A percentile compares a stretch with the other conserved stretches of the same genome.
These are phyloP conservation scores for Penicillium decumbens DNA, from an alignment of 2,329 filamentous ascomycete genomes.

Conservation along the genomic window DNA sequence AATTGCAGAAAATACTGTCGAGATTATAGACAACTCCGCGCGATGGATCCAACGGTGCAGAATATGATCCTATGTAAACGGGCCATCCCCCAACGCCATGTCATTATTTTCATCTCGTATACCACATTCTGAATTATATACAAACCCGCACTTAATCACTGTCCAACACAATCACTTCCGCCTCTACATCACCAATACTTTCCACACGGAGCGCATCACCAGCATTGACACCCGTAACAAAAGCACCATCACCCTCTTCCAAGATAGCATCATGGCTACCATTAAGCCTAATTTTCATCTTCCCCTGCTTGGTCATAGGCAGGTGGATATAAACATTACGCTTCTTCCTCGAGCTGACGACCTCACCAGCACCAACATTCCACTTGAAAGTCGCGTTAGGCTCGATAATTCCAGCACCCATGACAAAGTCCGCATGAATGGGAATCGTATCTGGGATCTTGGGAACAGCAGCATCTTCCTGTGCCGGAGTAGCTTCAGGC, in stretches of 20 bases:
- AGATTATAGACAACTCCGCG: no score
- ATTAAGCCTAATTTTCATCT: slow-evolving; percentile 65
- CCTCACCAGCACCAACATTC: slow-evolving; percentile 56
- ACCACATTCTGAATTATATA: background rate
- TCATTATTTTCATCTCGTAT: background rate
- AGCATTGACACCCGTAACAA: slow-evolving; percentile 60
- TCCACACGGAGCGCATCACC: slow-evolving; percentile 63
- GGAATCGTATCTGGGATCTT: slow-evolving; percentile 65
- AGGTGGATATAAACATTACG: slow-evolving; percentile 76
- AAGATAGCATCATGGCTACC: slow-evolving; percentile 63
- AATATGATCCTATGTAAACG: background rate
- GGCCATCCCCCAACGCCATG: background rate
- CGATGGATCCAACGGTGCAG: no score
- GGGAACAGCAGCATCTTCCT: slow-evolving; percentile 62
- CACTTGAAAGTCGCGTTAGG: slow-evolving; percentile 65
- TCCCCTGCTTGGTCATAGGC: slow-evolving; percentile 71
- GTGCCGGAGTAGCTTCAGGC: slow-evolving; percentile 54
- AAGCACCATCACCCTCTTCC: slow-evolving; percentile 75
- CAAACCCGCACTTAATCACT: slow-evolving; percentile 47
- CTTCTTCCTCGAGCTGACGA: slow-evolving; percentile 41
- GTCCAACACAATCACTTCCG: slow-evolving; percentile 65
- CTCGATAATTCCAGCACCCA: slow-evolving; percentile 70
- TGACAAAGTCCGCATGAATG: slow-evolving; percentile 77
- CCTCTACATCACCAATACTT: slow-evolving; percentile 63
- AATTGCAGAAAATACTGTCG: background rate